phyloP scores from a whole-genome alignment of 768 basidiomycete species.

The Trametes elegans region DNA sequence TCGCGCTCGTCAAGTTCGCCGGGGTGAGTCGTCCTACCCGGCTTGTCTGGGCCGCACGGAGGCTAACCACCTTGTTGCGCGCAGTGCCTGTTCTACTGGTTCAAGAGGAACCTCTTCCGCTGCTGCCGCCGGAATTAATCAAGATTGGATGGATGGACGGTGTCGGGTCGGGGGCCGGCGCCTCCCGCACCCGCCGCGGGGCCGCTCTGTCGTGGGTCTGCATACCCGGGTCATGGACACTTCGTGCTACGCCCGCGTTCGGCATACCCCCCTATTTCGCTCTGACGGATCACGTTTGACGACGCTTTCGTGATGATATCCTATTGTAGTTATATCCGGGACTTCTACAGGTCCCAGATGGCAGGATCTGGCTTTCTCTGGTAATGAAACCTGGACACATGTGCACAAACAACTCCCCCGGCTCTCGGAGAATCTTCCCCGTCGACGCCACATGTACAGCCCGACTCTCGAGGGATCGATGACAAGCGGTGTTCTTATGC shows the following conservation, averaged over 20 bases:
- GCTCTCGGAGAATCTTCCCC: no score
- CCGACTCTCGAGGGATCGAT: no score
- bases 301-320: constrained; percentile 6
- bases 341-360: constrained; percentile 1
- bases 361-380: neutral
- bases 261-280: neutral
- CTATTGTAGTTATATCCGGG: constrained; percentile 11
- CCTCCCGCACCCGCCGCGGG: constrained; percentile 10
- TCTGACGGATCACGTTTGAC: constrained; percentile 8
- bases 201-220: constrained; percentile 2
- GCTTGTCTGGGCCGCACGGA: neutral
- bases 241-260: constrained; percentile 8
- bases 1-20: constrained; percentile 68
- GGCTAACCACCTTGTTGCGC: neutral
- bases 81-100: constrained; percentile 80
- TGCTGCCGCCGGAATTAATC: constrained; percentile 74
- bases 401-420: no score
- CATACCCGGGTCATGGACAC: constrained; percentile 14
- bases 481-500: no score
- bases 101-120: constrained; percentile 80
- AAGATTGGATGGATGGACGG: no score
- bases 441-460: no score
- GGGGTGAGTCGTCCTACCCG: constrained; percentile 53
- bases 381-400: constrained; percentile 2
- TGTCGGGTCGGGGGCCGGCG: neutral